Percentiles rank a stretch among this genome's conserved stretches.
phyloP scores from a whole-genome alignment of 495 filamentous ascomycete genomes.

The Podospora sp. region DNA sequence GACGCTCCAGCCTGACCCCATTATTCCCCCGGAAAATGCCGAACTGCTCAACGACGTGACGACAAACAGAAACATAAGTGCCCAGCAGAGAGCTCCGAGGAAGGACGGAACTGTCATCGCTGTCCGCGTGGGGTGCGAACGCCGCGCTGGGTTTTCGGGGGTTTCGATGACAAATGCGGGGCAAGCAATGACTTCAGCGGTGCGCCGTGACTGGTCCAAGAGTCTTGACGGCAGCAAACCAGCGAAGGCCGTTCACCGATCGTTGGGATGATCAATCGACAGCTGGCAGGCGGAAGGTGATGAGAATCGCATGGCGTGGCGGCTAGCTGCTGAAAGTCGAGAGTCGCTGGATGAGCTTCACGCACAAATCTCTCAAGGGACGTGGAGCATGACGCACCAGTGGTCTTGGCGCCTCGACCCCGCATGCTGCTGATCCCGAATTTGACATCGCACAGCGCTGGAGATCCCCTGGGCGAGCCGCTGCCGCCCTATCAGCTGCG shows the following conservation, averaged over 20 bases:
- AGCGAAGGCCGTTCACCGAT: not conserved
- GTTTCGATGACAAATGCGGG: not conserved
- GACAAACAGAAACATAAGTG: conserved; percentile 4
- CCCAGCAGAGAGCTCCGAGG: not conserved
- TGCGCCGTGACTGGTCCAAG: not conserved
- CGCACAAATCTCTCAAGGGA: conserved; percentile 34
- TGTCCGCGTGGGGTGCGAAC: not conserved
- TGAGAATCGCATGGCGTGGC: conserved; percentile 7
- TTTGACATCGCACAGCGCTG: not conserved
- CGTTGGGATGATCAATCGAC: not conserved
- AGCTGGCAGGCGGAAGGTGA: not conserved
- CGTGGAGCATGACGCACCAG: conserved; percentile 20
- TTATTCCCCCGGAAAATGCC: not conserved
- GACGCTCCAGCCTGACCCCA: not conserved
- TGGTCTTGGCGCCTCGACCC: not conserved
- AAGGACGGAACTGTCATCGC: not conserved
- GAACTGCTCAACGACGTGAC: not conserved
- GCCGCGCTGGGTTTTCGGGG: not conserved
- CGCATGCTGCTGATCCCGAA: not conserved
- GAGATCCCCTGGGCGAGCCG: not conserved
- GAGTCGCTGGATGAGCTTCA: conserved; percentile 27
- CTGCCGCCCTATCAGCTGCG: conserved; percentile 2
- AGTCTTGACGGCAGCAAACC: not conserved
- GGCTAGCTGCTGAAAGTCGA: not conserved
- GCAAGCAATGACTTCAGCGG: not conserved